A percentile compares a stretch with the other conserved stretches of the same genome.
Conservation (phyloP, 371 early-diverging fungal genomes). For the Mucor lusitanicus region DNA sequence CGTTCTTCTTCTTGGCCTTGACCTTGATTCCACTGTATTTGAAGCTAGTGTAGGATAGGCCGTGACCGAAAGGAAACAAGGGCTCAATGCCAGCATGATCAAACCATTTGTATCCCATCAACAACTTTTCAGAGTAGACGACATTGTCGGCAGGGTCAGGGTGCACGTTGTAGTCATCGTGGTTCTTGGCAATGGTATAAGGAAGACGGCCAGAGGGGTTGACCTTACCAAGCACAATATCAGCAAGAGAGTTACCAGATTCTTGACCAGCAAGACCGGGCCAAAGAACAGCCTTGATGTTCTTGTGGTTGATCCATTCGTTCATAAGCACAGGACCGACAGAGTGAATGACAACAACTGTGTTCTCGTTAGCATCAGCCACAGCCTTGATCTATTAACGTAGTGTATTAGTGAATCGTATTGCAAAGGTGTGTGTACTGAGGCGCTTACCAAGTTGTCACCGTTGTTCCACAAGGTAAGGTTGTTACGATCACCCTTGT, state of each 20-base stretch:
- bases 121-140: conserved; percentile 53
- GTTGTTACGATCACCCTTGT: conserved; percentile 59
- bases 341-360: conserved; percentile 60
- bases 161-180: conserved; percentile 37
- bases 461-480: conserved; percentile 62
- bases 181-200: conserved; percentile 51
- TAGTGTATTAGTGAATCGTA: neutral
- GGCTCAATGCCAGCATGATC: conserved; percentile 51
- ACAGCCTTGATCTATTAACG: conserved; percentile 47
- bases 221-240: conserved; percentile 59
- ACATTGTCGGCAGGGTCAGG: conserved; percentile 11
- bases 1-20: neutral
- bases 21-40: conserved; percentile 39
- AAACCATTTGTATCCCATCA: conserved; percentile 58
- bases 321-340: conserved; percentile 64
- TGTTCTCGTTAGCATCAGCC: conserved; percentile 54
- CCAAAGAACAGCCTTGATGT: conserved; percentile 56
- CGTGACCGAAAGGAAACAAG: conserved; percentile 61
- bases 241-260: conserved; percentile 61
- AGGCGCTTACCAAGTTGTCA: conserved; percentile 49
- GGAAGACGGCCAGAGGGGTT: conserved; percentile 67
- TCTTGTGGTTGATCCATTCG: conserved; percentile 56
- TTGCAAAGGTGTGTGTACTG: too few species aligned
- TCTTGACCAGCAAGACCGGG: conserved; percentile 60
- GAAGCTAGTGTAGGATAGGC: conserved; percentile 67